Percentiles rank a stretch among this genome's conserved stretches.
Conservation (phyloP, 768 basidiomycete species). For the Sarcodon aspratus region DNA sequence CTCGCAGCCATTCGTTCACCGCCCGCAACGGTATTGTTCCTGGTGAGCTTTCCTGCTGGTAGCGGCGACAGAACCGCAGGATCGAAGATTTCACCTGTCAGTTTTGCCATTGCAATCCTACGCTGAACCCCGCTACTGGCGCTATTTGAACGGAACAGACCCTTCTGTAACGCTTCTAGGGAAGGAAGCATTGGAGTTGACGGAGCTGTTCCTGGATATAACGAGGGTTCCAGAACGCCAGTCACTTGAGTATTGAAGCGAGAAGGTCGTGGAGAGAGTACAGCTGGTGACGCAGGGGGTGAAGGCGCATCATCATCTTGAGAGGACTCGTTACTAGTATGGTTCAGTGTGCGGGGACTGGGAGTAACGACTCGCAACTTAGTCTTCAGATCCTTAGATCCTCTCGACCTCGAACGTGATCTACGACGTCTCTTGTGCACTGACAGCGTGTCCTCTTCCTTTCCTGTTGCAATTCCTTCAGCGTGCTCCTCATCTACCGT, state of each 20-base stretch:
- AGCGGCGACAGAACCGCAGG: conserved; percentile 29
- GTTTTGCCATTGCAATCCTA: conserved; percentile 71
- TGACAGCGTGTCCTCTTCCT: conserved; percentile 28
- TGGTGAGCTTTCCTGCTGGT: conserved; percentile 21
- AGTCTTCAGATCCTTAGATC: conserved; percentile 62
- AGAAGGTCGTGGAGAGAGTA: conserved; percentile 45
- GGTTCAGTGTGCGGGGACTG: conserved; percentile 30
- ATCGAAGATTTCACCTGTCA: conserved; percentile 68
- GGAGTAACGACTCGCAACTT: conserved; percentile 40
- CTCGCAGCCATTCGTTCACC: conserved; percentile 70
- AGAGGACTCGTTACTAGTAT: conserved; percentile 55
- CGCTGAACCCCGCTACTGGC: conserved; percentile 46
- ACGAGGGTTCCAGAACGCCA: conserved; percentile 31
- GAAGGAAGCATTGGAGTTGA: conserved; percentile 62
- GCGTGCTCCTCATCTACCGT: conserved; percentile 13
- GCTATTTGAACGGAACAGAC: conserved; percentile 84
- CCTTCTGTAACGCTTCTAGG: conserved; percentile 66
- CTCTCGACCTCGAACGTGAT: conserved; percentile 48
- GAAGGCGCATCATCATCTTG: conserved; percentile 40
- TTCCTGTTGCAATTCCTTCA: conserved; percentile 17
- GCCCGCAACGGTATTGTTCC: conserved; percentile 78
- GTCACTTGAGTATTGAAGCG: conserved; percentile 34
- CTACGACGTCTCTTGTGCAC: conserved; percentile 59
- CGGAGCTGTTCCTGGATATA: conserved; percentile 57
- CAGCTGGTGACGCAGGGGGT: conserved; percentile 25